Conservation (phyloP, 306 rosid genomes). For the Corylus americana region DNA sequence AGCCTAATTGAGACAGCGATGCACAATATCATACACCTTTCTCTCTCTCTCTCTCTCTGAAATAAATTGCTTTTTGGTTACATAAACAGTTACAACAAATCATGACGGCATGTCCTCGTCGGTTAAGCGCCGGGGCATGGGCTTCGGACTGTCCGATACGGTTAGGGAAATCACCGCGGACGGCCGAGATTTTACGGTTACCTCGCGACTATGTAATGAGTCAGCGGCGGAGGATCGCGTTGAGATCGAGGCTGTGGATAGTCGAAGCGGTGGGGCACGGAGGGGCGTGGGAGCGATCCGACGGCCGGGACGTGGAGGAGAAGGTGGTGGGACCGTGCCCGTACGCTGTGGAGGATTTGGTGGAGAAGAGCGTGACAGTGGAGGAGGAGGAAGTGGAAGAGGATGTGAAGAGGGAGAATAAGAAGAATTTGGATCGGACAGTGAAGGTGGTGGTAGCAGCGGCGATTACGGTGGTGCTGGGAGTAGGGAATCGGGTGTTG, state of each 20-base stretch:
- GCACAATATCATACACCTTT: background rate
- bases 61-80: background rate
- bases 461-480: slow-evolving; percentile 65
- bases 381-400: slow-evolving; percentile 19
- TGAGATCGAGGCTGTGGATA: slow-evolving; percentile 38
- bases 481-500: slow-evolving; percentile 80
- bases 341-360: slow-evolving; percentile 47
- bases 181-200: slow-evolving; percentile 9
- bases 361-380: slow-evolving; percentile 29
- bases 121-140: slow-evolving; percentile 35
- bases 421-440: slow-evolving; percentile 34
- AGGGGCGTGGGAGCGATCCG: slow-evolving; percentile 49
- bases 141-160: slow-evolving; percentile 7
- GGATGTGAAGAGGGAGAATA: background rate
- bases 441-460: slow-evolving; percentile 66
- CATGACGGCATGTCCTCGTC: slow-evolving; percentile 47
- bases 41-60: background rate
- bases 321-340: slow-evolving; percentile 40
- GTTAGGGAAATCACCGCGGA: slow-evolving; percentile 16
- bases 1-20: background rate
- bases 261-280: slow-evolving; percentile 29
- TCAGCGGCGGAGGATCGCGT: slow-evolving; percentile 15
- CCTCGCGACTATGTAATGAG: background rate
- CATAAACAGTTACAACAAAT: background rate
- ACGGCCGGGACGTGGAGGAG: slow-evolving; percentile 29